Evolutionary conservation across 345 rosid genomes (phyloP).

Genomic region (Moringa oleifera): DNA sequence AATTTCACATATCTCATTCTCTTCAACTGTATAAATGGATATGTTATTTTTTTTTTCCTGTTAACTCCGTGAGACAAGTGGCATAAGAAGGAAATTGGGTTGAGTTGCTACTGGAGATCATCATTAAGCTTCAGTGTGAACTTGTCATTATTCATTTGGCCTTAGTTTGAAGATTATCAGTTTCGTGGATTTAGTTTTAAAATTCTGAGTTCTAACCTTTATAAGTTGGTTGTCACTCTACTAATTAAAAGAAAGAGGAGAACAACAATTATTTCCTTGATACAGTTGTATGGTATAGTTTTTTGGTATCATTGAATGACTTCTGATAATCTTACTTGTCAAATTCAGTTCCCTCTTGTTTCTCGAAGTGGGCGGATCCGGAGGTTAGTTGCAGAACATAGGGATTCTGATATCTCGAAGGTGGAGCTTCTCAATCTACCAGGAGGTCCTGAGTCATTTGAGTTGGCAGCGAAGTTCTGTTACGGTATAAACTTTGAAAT

Average conservation of each 20-base stretch:
- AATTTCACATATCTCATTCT: neutral
- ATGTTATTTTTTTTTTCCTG: too few relatives aligned
- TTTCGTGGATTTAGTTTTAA: neutral
- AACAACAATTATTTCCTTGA: neutral
- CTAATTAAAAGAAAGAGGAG: neutral
- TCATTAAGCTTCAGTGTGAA: too few relatives aligned
- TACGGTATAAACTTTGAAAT: constrained; percentile 91
- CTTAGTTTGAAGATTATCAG: neutral
- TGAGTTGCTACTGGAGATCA: too few relatives aligned
- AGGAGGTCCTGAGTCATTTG: constrained; percentile 81
- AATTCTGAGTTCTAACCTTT: neutral
- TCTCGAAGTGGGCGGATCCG: constrained; percentile 86
- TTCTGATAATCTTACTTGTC: constrained; percentile 1
- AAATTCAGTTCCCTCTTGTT: constrained; percentile 84
- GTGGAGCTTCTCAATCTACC: constrained; percentile 91
- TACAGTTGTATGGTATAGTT: neutral
- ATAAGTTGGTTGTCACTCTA: neutral
- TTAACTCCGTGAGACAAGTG: neutral
- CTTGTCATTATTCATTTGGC: too few relatives aligned
- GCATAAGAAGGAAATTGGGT: too few relatives aligned
- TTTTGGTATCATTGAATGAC: neutral
- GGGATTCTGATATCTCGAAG: constrained; percentile 83
- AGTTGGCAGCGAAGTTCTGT: constrained; percentile 90
- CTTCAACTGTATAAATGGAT: neutral
- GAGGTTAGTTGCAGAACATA: constrained; percentile 74